Evolutionary conservation across 345 rosid species (phyloP), one percentile per base, ranked within the genome.

Genomic region (Physaria fendleri): DNA sequence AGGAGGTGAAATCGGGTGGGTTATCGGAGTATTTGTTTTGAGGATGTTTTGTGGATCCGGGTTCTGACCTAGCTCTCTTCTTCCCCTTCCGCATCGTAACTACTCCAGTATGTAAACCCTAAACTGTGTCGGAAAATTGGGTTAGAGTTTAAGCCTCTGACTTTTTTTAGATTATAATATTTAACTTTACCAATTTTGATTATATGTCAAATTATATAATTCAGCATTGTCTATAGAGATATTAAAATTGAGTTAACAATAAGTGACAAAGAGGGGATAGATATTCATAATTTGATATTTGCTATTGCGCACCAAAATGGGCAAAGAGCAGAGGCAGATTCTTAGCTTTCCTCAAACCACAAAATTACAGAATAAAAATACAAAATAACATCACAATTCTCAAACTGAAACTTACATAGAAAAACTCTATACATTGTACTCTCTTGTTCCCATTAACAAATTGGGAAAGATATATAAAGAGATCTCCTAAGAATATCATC

Each of bases 1-100:
- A 59, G 17, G 55, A 78, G 29, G 85, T 66, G 37, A 91, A 92
- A 69, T 88, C 92, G 1, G 95, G 98, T 1, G 95, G 83, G 32
- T 74, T 85, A 6, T 84, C 88, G 20, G 92, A 77, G 73, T 85
- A 88, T 43, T 78, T 85, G 77, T 78, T 91, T 21, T 40, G 67
- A 0, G 90, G 85, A 30, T 85, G 86, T 64, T 73, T 82, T 6
- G 81, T 79, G 41, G 82, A 76, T 41, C 83, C 74, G 55, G 71
- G 75, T 56, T 68, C 79, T 21, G 77, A 71, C 65, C 80, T 82
- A 49, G 55, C 71, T 65, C 78, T 78, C 75, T 85, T 72, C 59
- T 54, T 82, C 89, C 72, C 68, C 59, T 60, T 62, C 43, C 55
- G 43, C 92, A 73, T 78, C 42, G 53, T 17, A 8, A 29, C 24